Conservation (phyloP, 352 stramenopile genomes). For the Phytopythium ostracodes region DNA sequence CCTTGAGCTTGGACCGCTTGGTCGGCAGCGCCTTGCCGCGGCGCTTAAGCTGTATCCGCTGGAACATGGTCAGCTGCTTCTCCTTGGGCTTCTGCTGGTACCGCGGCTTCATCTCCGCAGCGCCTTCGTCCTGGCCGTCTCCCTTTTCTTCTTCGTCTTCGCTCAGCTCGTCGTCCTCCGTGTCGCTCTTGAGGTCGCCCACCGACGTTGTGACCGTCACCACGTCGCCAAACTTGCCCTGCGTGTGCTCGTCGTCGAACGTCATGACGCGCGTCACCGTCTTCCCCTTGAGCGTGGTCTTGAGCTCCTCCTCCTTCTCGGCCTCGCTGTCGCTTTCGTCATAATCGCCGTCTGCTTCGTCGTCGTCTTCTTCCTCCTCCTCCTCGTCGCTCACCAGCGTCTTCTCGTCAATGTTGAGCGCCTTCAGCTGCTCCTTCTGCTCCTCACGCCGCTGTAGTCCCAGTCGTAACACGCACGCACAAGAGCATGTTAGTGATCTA, state of each 20-base stretch:
- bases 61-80: constrained; percentile 78
- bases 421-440: constrained; percentile 64
- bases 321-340: constrained; percentile 27
- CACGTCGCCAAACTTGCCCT: constrained; percentile 83
- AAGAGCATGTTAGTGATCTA: not conserved
- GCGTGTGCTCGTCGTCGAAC: constrained; percentile 80
- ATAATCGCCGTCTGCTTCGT: constrained; percentile 23
- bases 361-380: constrained; percentile 16
- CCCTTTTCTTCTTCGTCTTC: constrained; percentile 67
- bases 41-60: constrained; percentile 86
- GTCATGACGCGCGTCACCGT: constrained; percentile 63
- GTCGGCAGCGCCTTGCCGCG: constrained; percentile 73
- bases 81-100: constrained; percentile 43
- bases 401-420: constrained; percentile 57
- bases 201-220: constrained; percentile 85
- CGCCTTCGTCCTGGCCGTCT: constrained; percentile 23
- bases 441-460: constrained; percentile 52
- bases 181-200: constrained; percentile 74
- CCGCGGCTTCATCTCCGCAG: constrained; percentile 15
- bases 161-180: constrained; percentile 55
- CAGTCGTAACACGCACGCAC: not conserved
- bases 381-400: constrained; percentile 20
- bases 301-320: constrained; percentile 24
- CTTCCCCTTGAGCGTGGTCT: constrained; percentile 20
- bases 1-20: constrained; percentile 84